Percentiles rank a stretch among this genome's conserved stretches.
These are phyloP conservation scores for Carnegiea gigantea DNA, from an alignment of 179 eudicot species.

Conservation along the genomic window DNA sequence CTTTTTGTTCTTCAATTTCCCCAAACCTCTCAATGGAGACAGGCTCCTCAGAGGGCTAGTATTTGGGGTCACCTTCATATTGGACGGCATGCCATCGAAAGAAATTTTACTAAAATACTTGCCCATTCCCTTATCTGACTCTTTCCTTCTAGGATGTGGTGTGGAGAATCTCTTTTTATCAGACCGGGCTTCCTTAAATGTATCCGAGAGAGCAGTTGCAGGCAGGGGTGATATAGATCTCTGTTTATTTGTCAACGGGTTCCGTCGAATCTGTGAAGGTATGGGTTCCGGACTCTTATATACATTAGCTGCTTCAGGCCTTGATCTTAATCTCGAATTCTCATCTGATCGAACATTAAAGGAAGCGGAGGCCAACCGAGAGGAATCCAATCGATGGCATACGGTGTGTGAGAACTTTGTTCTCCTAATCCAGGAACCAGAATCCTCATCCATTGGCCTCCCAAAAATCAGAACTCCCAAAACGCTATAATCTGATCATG, in stretches of 20 bases:
- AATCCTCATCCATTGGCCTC: constrained; percentile 67
- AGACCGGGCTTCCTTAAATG: constrained; percentile 67
- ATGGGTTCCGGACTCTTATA: constrained; percentile 23
- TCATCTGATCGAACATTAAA: constrained; percentile 32
- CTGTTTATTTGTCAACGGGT: constrained; percentile 48
- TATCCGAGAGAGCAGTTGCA: constrained; percentile 39
- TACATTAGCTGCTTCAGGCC: constrained; percentile 31
- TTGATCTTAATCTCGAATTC: constrained; percentile 29
- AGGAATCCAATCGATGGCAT: constrained; percentile 67
- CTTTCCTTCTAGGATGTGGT: constrained; percentile 55
- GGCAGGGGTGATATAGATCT: constrained; percentile 71
- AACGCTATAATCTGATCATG: constrained; percentile 25
- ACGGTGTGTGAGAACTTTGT: constrained; percentile 88
- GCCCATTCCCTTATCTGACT: constrained; percentile 42
- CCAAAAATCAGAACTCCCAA: constrained; percentile 9
- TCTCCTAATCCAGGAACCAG: constrained; percentile 83
- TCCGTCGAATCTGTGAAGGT: constrained; percentile 34
- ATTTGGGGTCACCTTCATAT: constrained; percentile 33
- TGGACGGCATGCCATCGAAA: constrained; percentile 22
- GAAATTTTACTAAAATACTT: constrained; percentile 37
- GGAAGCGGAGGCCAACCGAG: constrained; percentile 47
- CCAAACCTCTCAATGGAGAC: constrained; percentile 42
- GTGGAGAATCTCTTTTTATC: constrained; percentile 60
- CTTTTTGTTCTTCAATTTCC: constrained; percentile 43
- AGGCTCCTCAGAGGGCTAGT: constrained; percentile 51